These are phyloP conservation scores for Nakazawaea molendinolei DNA, from an alignment of 805 yeast genomes.

Conservation along the genomic window DNA sequence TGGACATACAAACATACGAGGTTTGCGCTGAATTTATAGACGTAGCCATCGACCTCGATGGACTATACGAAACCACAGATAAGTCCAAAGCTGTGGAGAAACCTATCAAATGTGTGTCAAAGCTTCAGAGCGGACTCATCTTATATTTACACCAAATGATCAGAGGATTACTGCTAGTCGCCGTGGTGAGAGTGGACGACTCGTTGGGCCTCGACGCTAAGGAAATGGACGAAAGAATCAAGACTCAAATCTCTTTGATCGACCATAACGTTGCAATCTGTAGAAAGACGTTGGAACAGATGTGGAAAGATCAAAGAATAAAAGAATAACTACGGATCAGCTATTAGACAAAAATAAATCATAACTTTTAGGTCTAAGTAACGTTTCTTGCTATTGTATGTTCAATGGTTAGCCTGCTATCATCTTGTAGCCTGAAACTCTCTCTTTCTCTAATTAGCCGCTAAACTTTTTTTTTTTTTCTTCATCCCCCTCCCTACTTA, in stretches of 20 bases:
- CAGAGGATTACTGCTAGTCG: slow-evolving; percentile 86
- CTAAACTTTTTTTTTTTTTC: neutral
- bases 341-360: neutral
- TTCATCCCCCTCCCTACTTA: neutral
- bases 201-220: slow-evolving; percentile 25
- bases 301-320: slow-evolving; percentile 47
- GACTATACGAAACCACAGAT: slow-evolving; percentile 40
- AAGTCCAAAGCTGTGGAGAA: slow-evolving; percentile 7
- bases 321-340: slow-evolving; percentile 1
- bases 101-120: slow-evolving; percentile 54
- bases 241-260: slow-evolving; percentile 53
- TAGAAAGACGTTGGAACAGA: slow-evolving; percentile 66
- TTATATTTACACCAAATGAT: slow-evolving; percentile 87
- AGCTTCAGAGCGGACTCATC: slow-evolving; percentile 76
- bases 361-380: too few relatives aligned
- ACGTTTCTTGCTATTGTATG: too few relatives aligned
- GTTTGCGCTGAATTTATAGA: slow-evolving; percentile 97
- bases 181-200: slow-evolving; percentile 66
- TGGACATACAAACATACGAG: slow-evolving; percentile 91
- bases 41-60: slow-evolving; percentile 83
- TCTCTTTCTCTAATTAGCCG: too few relatives aligned
- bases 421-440: neutral
- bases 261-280: slow-evolving; percentile 86
- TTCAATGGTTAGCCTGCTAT: too few relatives aligned
- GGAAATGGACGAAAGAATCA: slow-evolving; percentile 28